Conservation (phyloP, 345 rosid species). For the Barbarea vulgaris region DNA sequence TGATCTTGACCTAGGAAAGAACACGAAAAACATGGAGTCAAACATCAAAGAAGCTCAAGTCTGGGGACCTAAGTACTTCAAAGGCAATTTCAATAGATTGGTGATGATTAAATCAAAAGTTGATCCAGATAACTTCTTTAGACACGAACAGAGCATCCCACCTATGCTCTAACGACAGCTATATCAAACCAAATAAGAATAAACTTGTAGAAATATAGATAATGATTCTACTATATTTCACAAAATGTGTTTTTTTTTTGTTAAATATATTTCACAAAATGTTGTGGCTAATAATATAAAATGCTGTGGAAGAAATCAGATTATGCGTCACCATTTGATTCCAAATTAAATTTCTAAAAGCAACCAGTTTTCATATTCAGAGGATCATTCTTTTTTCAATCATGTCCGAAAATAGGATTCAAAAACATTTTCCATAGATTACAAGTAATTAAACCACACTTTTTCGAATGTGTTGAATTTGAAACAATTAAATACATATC, state of each 20-base stretch:
- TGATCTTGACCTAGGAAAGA: conserved; percentile 66
- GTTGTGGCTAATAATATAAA: not conserved
- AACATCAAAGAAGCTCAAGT: conserved; percentile 40
- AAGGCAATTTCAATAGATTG: conserved; percentile 53
- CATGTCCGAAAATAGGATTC: too few species aligned
- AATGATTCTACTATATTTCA: not conserved
- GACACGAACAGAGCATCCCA: conserved; percentile 72
- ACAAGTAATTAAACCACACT: too few species aligned
- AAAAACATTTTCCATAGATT: too few species aligned
- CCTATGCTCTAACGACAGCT: not conserved
- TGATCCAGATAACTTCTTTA: conserved; percentile 62
- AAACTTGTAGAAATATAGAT: conserved; percentile 11
- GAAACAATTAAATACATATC: too few species aligned
- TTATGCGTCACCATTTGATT: too few species aligned
- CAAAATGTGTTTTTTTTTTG: too few species aligned
- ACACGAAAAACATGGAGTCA: conserved; percentile 22
- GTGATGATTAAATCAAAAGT: conserved; percentile 56
- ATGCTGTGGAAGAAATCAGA: too few species aligned
- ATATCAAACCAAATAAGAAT: not conserved
- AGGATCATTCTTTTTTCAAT: too few species aligned
- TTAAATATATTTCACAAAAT: too few species aligned
- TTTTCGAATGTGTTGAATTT: too few species aligned
- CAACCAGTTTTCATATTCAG: not conserved
- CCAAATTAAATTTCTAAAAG: not conserved
- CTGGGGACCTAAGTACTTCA: conserved; percentile 60